Conservation (phyloP, 1,284 basidiomycete genomes). For the Polyporus tsugae region DNA sequence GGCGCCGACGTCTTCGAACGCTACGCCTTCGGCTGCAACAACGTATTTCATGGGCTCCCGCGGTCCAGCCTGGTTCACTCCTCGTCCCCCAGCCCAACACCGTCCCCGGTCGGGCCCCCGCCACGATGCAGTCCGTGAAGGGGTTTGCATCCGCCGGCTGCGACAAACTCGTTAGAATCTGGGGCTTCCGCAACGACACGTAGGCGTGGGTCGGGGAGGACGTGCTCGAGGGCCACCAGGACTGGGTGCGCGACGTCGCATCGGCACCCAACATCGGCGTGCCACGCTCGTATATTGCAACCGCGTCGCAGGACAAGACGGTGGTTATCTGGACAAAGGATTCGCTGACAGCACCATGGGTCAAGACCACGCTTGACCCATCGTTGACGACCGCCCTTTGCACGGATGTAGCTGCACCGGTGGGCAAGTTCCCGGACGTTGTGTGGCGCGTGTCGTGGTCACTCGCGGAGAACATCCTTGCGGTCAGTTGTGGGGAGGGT, state of each 20-base stretch:
- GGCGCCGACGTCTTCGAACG: constrained; percentile 95
- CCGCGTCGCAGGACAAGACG: constrained; percentile 90
- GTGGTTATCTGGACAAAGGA: constrained; percentile 97
- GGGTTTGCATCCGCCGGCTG: constrained; percentile 96
- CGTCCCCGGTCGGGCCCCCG: constrained; percentile 52
- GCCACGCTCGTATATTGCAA: constrained; percentile 95
- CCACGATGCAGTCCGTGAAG: constrained; percentile 63
- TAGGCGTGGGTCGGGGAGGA: constrained; percentile 92
- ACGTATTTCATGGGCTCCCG: constrained; percentile 95
- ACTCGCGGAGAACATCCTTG: constrained; percentile 94
- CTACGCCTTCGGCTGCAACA: constrained; percentile 96
- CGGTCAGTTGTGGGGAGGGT: constrained; percentile 97
- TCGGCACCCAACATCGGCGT: constrained; percentile 98
- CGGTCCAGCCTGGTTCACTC: constrained; percentile 86
- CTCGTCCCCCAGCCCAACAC: constrained; percentile 63
- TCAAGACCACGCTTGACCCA: constrained; percentile 87
- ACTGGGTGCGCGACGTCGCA: constrained; percentile 98
- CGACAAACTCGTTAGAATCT: constrained; percentile 95
- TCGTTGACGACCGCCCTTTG: constrained; percentile 61
- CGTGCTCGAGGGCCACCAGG: constrained; percentile 88
- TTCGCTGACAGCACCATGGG: constrained; percentile 81
- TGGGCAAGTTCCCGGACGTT: constrained; percentile 90
- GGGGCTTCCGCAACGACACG: constrained; percentile 83
- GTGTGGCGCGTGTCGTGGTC: constrained; percentile 99
- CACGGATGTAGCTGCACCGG: constrained; percentile 43